Base-by-base conservation (phyloP, 2,329 filamentous ascomycete species). In the Thielaviopsis ethacetica region DNA sequence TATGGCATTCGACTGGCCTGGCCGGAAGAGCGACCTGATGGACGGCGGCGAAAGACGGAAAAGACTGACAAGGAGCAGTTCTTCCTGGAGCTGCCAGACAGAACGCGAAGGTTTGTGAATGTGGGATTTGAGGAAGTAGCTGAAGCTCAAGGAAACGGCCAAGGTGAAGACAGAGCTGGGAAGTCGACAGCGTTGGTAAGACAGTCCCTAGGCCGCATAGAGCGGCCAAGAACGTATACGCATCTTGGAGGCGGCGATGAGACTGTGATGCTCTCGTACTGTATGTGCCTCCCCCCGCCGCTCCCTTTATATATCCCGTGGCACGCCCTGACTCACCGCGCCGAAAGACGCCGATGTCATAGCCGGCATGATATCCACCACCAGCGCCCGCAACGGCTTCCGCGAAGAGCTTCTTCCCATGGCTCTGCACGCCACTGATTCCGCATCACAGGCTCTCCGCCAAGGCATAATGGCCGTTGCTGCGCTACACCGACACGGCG, bases 1-100 rank as follows among this genome's bases (percentile, higher is more conserved):
- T 77, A 76, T 62, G 72, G 70, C 4, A 65, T 76, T 47, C 73
- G 73, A 49, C 70, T 77, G 4, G 68, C 71, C 5, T 77, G 74
- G 75, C 73, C 74, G 9, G 27, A 52, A 24, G 74, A 76, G 62
- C 71, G 71, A 58, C 67, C 69, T n/a, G 73, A 76, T 61, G 73
- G 74, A 10, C 67, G 74, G 49, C 70, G 73, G 59, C 64, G 65
- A 50, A 65, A 67, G 58, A 61, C 64, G 30, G 66, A 67, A 49
- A 62, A 64, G 51, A 63, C 63, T 54, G 62, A 65, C n/a, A 64
- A 65, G 1, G 59, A 63, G 49, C 62, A 68, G 60, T 70, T 71
- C 57, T 69, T 68, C 24, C 64, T 67, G 55, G 67, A 72, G 50
- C 73, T 74, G 60, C 63, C 56, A 15, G 34, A 58, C 52, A 24